Percentiles rank a stretch among this genome's conserved stretches.
phyloP scores from a whole-genome alignment of 1,284 basidiomycete genomes.

The Cryptococcus jaspeensis region DNA sequence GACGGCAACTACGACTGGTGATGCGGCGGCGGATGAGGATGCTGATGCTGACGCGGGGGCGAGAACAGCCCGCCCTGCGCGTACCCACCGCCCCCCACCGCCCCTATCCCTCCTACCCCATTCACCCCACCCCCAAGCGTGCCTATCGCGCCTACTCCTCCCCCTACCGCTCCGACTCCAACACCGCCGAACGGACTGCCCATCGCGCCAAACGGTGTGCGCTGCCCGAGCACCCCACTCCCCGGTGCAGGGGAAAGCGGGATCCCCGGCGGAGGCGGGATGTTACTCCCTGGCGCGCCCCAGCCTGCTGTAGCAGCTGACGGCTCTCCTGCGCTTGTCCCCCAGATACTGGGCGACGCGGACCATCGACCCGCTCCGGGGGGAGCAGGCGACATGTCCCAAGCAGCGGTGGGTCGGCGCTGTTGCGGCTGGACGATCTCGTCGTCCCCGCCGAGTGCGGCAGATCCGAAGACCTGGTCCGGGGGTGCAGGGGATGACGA shows the following conservation, averaged over 20 bases:
- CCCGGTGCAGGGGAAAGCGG: conserved; percentile 3
- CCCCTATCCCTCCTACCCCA: not conserved
- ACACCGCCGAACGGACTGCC: no score
- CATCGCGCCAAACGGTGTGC: no score
- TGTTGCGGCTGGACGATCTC: conserved; percentile 35
- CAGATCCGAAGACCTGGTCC: conserved; percentile 39
- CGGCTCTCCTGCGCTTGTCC: conserved; percentile 2
- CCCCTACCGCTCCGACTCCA: not conserved
- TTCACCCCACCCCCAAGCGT: conserved; percentile 1
- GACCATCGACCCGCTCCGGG: conserved; percentile 40
- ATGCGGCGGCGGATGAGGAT: conserved; percentile 13
- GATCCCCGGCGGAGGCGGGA: conserved; percentile 9
- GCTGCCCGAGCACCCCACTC: not conserved
- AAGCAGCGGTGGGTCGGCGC: conserved; percentile 25
- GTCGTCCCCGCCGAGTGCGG: conserved; percentile 41
- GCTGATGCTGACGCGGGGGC: conserved; percentile 14
- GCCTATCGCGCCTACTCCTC: conserved; percentile 9
- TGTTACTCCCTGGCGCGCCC: conserved; percentile 12
- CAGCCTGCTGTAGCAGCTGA: conserved; percentile 4
- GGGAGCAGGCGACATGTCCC: conserved; percentile 24
- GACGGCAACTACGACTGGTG: conserved; percentile 5
- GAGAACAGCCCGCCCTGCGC: conserved; percentile 18
- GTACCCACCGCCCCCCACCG: not conserved
- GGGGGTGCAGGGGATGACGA: conserved; percentile 26
- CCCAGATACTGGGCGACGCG: conserved; percentile 30